Evolutionary conservation across 805 yeast species (phyloP), one percentile per base, ranked within the genome.

Genomic region (Metschnikowia lunata): DNA sequence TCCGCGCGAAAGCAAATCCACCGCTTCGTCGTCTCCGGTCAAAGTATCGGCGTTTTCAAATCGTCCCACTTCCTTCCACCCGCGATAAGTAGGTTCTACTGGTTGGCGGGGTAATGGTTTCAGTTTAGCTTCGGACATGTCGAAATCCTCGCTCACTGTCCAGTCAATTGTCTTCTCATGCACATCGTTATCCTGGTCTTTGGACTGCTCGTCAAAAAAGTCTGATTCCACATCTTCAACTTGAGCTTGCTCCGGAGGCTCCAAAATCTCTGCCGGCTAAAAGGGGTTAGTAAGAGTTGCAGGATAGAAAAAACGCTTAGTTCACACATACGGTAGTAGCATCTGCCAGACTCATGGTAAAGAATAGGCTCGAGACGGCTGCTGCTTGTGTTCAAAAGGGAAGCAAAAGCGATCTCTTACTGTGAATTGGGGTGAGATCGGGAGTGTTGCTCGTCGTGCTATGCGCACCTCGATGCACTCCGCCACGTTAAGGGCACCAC

Each of bases 61-160:
- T 14, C 88, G 86, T 8, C 93, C 91, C 41, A 87, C 89, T 63
- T 90, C 96, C 61, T 84, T 87, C 98, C 98, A 91, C 30, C 98
- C 98, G 39, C 87, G 78, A 57, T 78, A 85, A 2, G 91, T 79
- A 26, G 86, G 85, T 43, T 74, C 80, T 39, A 78, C 79, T 3
- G 83, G 64, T 32, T 66, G 61, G 60, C 88, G 61, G n/a, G 74
- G 68, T 1, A 63, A 61, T 5, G 75, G 74, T 47, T 67, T 66
- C 7, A 63, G 54, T 30, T 55, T 61, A 37, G 61, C 63, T 31
- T 58, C 56, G 3, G 63, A 43, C 37, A 61, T 49, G 46, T 70
- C 75, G 36, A 57, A 63, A 46, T 71, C 71, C 39, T 67, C 73
- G 47, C 72, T 66, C 11, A 71, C 66, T 8, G 56, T 57, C 54